Percentiles rank a stretch among this genome's conserved stretches.
Evolutionary conservation across 2,329 filamentous ascomycete genomes (phyloP).

Genomic region (Exophiala alcalophila): DNA sequence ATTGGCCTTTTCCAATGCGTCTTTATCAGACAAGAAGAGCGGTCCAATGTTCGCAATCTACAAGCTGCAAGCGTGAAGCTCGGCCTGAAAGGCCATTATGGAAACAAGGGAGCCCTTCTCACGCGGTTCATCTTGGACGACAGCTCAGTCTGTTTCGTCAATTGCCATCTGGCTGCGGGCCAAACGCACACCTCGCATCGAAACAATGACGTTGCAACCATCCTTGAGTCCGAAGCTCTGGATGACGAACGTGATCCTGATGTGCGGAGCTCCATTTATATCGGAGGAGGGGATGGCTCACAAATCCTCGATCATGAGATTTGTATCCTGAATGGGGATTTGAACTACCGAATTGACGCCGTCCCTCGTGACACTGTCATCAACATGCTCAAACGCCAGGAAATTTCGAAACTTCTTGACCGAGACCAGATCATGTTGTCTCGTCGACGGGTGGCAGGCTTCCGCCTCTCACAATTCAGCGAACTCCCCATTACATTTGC

Average conservation of each 20-base stretch:
- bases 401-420: constrained; percentile 81
- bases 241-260: constrained; percentile 66
- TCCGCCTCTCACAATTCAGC: constrained; percentile 83
- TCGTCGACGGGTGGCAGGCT: constrained; percentile 81
- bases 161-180: constrained; percentile 93
- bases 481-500: constrained; percentile 88
- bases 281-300: constrained; percentile 88
- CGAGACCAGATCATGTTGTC: constrained; percentile 90
- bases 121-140: constrained; percentile 93
- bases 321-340: constrained; percentile 91
- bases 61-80: constrained; percentile 84
- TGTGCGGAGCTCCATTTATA: constrained; percentile 71
- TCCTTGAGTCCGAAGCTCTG: constrained; percentile 76
- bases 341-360: constrained; percentile 97
- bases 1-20: constrained; percentile 95
- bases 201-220: constrained; percentile 87
- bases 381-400: constrained; percentile 74
- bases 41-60: constrained; percentile 72
- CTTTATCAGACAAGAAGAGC: constrained; percentile 80
- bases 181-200: constrained; percentile 86
- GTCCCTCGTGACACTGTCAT: constrained; percentile 94
- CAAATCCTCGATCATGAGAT: constrained; percentile 97
- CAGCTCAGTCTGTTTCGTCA: constrained; percentile 91
- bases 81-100: constrained; percentile 90
- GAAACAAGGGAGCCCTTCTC: constrained; percentile 92